Base-by-base conservation (phyloP, 345 rosid genomes). In the Hibiscus tridactylites region DNA sequence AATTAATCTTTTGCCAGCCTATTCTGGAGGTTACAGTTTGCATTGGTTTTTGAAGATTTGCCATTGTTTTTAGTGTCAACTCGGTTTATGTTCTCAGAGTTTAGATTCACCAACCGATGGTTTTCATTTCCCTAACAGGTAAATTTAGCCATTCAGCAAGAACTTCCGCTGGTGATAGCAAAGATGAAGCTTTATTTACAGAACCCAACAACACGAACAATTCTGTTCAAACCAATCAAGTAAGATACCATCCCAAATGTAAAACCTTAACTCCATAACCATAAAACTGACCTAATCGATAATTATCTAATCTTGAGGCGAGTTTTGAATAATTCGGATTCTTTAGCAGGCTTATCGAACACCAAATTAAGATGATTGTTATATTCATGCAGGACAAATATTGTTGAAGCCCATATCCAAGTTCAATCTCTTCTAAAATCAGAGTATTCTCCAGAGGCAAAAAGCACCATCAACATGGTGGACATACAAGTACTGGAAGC, bases 221-320 rank as follows among this genome's bases (percentile, higher is more conserved):
- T 95, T 77, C 96, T 95, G 68, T 95, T 94, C 83, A 94, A 88
- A 79, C 96, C 98, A 13, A 87, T 94, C 73, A 91, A 89, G 98
- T 91, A 87, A 86, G 93, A 71, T 70, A 19, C 24, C 50, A 5
- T 49, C 59, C 33, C 26, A 26, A 68, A 39, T 9, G 3, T 17
- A 21, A 21, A 21, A 21, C 1, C 24, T 21, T 1, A 21, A 21
- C 24, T 21, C 24, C 24, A 21, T 21, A 21, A 21, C 24, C 24
- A 21, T 21, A 21, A 21, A 0, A 0, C 24, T 24, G 62, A 70
- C 63, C 7, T 46, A 31, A 46, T 50, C 39, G 24, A 9, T 4
- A 9, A 4, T 9, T 39, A 3, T 68, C 13, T 11, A 68, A 69
- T 33, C 19, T 21, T 21, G 58, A 62, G 6, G 33, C 53, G 21